phyloP scores from a whole-genome alignment of 129 eudicot genomes.

The Escallonia rubra region DNA sequence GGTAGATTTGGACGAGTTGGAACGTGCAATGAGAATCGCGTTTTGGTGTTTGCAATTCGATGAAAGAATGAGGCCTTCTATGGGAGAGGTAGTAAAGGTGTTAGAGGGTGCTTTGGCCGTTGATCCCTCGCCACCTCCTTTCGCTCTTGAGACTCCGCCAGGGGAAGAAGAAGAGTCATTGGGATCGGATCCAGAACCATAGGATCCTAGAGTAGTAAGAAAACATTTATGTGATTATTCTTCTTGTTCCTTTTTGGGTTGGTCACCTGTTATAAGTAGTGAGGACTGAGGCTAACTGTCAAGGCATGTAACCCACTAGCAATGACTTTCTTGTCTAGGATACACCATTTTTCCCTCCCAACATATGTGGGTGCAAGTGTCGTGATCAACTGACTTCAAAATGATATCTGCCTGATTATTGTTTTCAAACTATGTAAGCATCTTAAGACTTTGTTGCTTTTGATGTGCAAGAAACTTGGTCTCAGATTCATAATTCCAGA shows the following conservation, averaged over 20 bases:
- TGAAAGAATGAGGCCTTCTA: slow-evolving; percentile 60
- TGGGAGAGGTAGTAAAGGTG: slow-evolving; percentile 75
- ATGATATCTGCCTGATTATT: no score
- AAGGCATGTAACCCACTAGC: not conserved
- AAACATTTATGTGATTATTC: slow-evolving; percentile 4
- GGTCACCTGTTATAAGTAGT: slow-evolving; percentile 24
- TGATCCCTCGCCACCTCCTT: slow-evolving; percentile 58
- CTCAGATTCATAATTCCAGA: no score
- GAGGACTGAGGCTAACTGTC: slow-evolving; percentile 36
- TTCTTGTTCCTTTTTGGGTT: slow-evolving; percentile 1
- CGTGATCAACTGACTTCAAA: no score
- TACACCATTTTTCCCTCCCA: no score
- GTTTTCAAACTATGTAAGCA: no score
- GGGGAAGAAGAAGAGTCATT: slow-evolving; percentile 21
- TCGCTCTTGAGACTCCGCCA: slow-evolving; percentile 1
- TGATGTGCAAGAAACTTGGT: no score
- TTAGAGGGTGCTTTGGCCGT: slow-evolving; percentile 55
- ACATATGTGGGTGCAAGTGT: no score
- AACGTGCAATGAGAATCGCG: slow-evolving; percentile 54
- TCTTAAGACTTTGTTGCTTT: no score
- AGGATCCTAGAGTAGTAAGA: slow-evolving; percentile 1
- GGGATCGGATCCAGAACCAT: slow-evolving; percentile 25
- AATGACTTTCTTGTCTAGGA: not conserved
- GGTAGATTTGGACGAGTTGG: slow-evolving; percentile 41
- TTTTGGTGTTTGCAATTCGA: slow-evolving; percentile 66